Evolutionary conservation across 2,329 filamentous ascomycete genomes (phyloP).

Genomic region (Exophiala bonariae): DNA sequence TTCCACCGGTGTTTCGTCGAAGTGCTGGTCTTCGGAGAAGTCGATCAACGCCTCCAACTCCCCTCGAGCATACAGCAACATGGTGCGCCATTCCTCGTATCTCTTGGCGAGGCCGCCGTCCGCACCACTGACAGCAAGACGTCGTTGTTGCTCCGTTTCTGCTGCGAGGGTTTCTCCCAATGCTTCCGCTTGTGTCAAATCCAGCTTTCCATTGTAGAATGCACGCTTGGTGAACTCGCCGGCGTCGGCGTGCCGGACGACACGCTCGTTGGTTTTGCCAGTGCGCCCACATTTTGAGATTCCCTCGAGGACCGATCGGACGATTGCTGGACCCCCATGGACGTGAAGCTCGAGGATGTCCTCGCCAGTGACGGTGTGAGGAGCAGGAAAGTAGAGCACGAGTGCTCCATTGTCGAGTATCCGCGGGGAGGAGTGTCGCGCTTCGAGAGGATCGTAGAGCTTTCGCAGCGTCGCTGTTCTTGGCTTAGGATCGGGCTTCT

Average conservation of each 20-base stretch:
- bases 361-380: constrained; percentile 85
- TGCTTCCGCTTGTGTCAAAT: constrained; percentile 78
- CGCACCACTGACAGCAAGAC: constrained; percentile 76
- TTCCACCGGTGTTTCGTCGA: constrained; percentile 78
- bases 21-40: constrained; percentile 96
- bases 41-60: constrained; percentile 96
- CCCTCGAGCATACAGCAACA: constrained; percentile 76
- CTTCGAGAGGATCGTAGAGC: constrained; percentile 60
- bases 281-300: constrained; percentile 55
- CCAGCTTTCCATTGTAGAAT: constrained; percentile 81
- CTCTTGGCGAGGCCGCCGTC: constrained; percentile 68
- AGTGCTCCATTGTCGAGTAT: constrained; percentile 76
- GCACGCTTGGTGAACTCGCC: constrained; percentile 94
- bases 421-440: constrained; percentile 35
- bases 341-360: constrained; percentile 90
- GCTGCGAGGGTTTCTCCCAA: constrained; percentile 62
- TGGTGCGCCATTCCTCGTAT: constrained; percentile 80
- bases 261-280: constrained; percentile 5
- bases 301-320: constrained; percentile 79
- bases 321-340: constrained; percentile 87
- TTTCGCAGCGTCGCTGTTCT: constrained; percentile 71
- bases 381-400: constrained; percentile 77
- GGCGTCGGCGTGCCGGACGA: constrained; percentile 83
- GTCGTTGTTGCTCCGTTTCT: constrained; percentile 89
- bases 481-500: constrained; percentile 54